Conservation (phyloP, 108 stramenopile genomes). For the Cyclotella choctawhatcheeana region DNA sequence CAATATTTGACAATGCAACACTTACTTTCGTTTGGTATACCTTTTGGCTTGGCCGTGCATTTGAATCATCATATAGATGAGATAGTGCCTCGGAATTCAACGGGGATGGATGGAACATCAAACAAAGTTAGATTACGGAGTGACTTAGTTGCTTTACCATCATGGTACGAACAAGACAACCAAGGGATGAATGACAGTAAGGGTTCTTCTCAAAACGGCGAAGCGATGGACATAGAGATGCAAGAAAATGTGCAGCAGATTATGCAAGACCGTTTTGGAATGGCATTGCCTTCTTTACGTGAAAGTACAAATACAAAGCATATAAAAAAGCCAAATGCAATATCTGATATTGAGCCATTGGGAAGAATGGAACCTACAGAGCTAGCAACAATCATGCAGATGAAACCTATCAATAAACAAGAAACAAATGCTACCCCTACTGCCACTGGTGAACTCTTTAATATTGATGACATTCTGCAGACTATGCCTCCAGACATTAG, state of each 20-base stretch:
- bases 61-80: slow-evolving; percentile 16
- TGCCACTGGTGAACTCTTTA: neutral
- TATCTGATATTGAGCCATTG: neutral
- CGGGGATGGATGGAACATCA: too few species aligned
- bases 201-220: neutral
- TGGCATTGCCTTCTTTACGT: slow-evolving; percentile 50
- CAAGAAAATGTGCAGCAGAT: slow-evolving; percentile 33
- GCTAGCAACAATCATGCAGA: neutral
- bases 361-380: neutral
- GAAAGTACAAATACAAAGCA: neutral
- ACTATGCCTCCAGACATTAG: slow-evolving; percentile 61
- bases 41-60: slow-evolving; percentile 43
- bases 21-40: slow-evolving; percentile 34
- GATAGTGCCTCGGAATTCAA: neutral
- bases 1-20: slow-evolving; percentile 32
- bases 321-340: neutral
- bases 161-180: slow-evolving; percentile 27
- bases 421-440: neutral
- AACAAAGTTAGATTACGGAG: neutral
- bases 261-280: slow-evolving; percentile 69
- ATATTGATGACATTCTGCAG: slow-evolving; percentile 32
- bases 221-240: slow-evolving; percentile 14
- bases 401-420: neutral
- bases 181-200: neutral
- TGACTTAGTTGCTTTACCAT: slow-evolving; percentile 1